phyloP scores from a whole-genome alignment of 768 basidiomycete species.

The Boletus insuetus region DNA sequence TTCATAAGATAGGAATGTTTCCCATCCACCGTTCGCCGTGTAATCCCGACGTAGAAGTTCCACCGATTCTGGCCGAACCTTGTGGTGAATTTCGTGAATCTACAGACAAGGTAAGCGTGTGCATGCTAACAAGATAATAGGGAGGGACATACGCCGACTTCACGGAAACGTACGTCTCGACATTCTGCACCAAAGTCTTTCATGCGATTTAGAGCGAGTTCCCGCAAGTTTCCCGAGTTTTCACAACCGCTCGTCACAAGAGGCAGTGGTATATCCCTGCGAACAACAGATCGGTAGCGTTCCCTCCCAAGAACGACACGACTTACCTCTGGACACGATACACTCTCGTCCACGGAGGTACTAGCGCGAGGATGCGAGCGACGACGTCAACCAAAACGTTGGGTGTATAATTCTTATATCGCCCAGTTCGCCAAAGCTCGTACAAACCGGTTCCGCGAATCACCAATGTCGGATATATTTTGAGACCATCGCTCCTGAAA shows the following conservation, averaged over 20 bases:
- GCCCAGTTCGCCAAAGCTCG: constrained; percentile 94
- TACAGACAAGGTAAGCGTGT: constrained; percentile 29
- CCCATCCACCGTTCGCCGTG: constrained; percentile 97
- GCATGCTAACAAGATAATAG: neutral
- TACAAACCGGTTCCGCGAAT: constrained; percentile 96
- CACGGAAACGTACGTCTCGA: constrained; percentile 94
- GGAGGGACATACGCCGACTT: constrained; percentile 79
- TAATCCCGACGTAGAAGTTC: constrained; percentile 96
- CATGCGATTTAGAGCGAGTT: constrained; percentile 95
- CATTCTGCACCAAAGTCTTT: constrained; percentile 99
- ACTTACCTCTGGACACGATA: constrained; percentile 92
- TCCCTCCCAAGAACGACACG: neutral
- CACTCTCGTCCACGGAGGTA: constrained; percentile 98
- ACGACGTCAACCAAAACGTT: constrained; percentile 98
- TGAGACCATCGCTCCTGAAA: constrained; percentile 94
- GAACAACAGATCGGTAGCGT: neutral
- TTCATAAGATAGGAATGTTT: constrained; percentile 98
- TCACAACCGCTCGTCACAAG: constrained; percentile 96
- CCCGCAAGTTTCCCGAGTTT: constrained; percentile 94
- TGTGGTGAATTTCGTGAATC: constrained; percentile 99
- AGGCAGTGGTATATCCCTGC: constrained; percentile 93
- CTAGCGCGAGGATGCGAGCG: constrained; percentile 90
- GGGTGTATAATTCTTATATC: constrained; percentile 99
- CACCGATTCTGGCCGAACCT: constrained; percentile 91
- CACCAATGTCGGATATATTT: constrained; percentile 97